These are phyloP conservation scores for Escovopsis weberi DNA, from an alignment of 2,329 filamentous ascomycete species.

Conservation along the genomic window DNA sequence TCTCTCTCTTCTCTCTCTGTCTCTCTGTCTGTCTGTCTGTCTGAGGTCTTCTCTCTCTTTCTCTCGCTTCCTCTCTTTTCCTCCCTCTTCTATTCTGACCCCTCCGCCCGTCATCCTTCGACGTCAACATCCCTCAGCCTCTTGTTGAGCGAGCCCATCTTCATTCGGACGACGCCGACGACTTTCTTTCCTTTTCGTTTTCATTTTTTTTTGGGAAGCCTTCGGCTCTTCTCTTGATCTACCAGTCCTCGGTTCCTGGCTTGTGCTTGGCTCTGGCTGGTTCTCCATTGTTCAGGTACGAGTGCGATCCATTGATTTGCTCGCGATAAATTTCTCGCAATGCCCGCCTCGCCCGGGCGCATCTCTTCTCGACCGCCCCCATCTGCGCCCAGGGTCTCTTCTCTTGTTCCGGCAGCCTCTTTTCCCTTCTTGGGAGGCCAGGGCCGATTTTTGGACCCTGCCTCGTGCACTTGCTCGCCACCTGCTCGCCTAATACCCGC, in stretches of 20 bases:
- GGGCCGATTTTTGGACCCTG: background rate
- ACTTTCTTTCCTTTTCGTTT: background rate
- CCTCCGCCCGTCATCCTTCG: background rate
- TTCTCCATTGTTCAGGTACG: conserved; percentile 1
- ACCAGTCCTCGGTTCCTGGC: no score
- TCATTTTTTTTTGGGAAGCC: background rate
- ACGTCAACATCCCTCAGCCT: background rate
- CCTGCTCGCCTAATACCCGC: background rate
- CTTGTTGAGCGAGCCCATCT: no score
- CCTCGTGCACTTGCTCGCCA: background rate
- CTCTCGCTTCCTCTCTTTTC: no score
- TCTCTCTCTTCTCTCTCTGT: background rate
- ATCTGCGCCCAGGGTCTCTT: background rate
- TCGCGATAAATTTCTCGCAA: background rate
- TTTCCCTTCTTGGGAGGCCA: background rate
- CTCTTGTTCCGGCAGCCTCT: background rate
- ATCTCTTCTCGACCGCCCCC: background rate
- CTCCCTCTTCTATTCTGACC: background rate
- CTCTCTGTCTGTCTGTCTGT: no score
- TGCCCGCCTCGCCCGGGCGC: background rate
- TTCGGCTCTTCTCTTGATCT: background rate
- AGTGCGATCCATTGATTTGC: conserved; percentile 1
- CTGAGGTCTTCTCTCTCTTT: no score
- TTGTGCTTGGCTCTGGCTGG: background rate
- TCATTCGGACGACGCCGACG: no score